Conservation (phyloP, 2,329 filamentous ascomycete species). For the Cercospora sp. region DNA sequence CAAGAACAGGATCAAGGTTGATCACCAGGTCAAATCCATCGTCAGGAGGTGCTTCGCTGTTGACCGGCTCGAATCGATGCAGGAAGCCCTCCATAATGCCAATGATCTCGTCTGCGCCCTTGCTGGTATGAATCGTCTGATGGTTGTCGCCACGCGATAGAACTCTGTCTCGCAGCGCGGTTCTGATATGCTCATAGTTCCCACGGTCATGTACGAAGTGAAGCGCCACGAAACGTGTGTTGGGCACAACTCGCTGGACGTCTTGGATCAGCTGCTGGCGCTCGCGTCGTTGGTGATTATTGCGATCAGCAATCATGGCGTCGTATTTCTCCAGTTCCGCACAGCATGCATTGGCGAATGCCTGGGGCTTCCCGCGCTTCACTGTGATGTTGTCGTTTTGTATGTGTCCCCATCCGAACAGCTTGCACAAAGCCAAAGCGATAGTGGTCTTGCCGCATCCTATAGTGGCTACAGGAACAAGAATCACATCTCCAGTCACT, state of each 20-base stretch:
- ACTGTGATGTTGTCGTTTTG: constrained; percentile 96
- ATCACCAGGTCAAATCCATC: constrained; percentile 80
- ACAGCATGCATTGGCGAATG: constrained; percentile 72
- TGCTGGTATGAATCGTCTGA: constrained; percentile 90
- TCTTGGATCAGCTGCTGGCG: constrained; percentile 84
- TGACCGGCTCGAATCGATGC: constrained; percentile 75
- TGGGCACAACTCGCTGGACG: constrained; percentile 60
- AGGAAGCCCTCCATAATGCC: constrained; percentile 96
- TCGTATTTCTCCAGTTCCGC: constrained; percentile 63
- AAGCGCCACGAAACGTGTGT: constrained; percentile 75
- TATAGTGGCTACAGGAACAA: constrained; percentile 90
- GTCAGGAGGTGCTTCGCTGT: constrained; percentile 69
- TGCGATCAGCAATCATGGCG: constrained; percentile 86
- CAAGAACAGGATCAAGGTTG: constrained; percentile 72
- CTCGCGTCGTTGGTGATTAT: constrained; percentile 88
- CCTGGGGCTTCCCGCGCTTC: constrained; percentile 69
- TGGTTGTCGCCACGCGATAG: constrained; percentile 90
- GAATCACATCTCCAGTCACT: constrained; percentile 67
- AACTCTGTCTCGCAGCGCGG: constrained; percentile 75
- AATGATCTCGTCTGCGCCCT: constrained; percentile 70
- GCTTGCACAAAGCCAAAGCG: constrained; percentile 72
- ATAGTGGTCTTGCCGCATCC: constrained; percentile 97
- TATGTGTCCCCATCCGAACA: constrained; percentile 89
- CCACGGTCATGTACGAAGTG: constrained; percentile 77
- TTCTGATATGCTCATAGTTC: constrained; percentile 69